Evolutionary conservation across 2,329 filamentous ascomycete genomes (phyloP), one percentile per base, ranked within the genome.

Genomic region (Pleurostoma richardsiae): DNA sequence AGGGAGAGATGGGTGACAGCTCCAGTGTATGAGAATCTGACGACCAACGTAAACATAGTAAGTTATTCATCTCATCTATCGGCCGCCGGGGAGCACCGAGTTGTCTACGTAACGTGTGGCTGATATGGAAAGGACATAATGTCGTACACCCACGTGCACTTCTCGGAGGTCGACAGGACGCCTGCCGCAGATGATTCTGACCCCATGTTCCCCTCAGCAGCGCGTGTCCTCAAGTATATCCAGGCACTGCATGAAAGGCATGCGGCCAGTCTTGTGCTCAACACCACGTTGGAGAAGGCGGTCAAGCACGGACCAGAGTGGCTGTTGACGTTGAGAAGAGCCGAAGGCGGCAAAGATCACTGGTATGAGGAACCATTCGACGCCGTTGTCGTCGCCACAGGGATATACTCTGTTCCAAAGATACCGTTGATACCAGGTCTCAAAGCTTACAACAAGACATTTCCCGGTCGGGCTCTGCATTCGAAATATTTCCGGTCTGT

Each of bases 251-350:
- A 62, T 3, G 52, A 54, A 29, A 45, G 47, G 3, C 6, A 48
- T 38, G 26, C 45, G 40, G n/a, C 41, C 30, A 2, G 50, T 44
- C 6, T 79, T 2, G 66, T 68, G 4, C 71, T 76, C 45, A 71
- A 74, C 44, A 84, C 80, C 0, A 80, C 77, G 0, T 78, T 83
- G 3, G 81, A 84, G 56, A 59, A 66, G 5, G 74, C 74, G 0
- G 67, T 74, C 29, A 75, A 77, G 48, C 44, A 60, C 4, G 58
- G 56, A n/a, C 59, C 61, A 0, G 72, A 71, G 58, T 81, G 70
- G 76, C 58, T 65, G 2, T 50, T 80, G 27, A 77, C 72, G 0
- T 58, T 82, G 29, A 66, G 78, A 3, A 70, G 72, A 39, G 63
- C 66, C 10, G 33, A 4, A 48, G 29, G 30, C 19, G 19, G 19